Conservation (phyloP, 345 rosid genomes). For the Cardiospermum halicacabum region DNA sequence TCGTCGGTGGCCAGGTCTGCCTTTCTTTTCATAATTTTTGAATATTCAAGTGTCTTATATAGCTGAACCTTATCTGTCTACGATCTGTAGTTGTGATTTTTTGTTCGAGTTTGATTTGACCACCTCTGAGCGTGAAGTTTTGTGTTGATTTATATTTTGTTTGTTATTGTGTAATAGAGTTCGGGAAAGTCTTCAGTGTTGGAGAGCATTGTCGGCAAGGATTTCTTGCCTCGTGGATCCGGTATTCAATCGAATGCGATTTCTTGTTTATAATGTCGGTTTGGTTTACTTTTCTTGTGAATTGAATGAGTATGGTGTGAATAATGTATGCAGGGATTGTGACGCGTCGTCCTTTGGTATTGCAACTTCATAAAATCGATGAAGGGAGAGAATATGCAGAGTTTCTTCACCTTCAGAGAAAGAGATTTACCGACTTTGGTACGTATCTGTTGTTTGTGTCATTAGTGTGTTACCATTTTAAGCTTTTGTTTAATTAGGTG, state of each 20-base stretch:
- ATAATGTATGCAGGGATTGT: conserved; percentile 67
- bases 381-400: conserved; percentile 98
- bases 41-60: not conserved
- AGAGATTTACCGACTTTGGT: conserved; percentile 88
- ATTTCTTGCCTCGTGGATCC: conserved; percentile 99
- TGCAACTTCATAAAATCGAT: conserved; percentile 94
- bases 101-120: not conserved
- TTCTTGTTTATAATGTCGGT: not conserved
- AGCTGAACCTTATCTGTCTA: not conserved
- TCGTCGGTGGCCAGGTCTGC: conserved; percentile 98
- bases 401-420: conserved; percentile 89
- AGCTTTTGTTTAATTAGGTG: not conserved
- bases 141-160: not conserved
- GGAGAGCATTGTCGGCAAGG: conserved; percentile 97
- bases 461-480: not conserved
- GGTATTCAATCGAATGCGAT: conserved; percentile 36
- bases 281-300: not conserved
- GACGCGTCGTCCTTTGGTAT: conserved; percentile 90
- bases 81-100: conserved; percentile 2
- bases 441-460: conserved; percentile 1
- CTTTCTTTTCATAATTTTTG: not conserved
- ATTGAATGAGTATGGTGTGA: not conserved
- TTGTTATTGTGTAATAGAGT: conserved; percentile 45
- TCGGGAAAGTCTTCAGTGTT: conserved; percentile 98
- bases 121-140: not conserved